Percentiles rank a stretch among this genome's conserved stretches.
These are phyloP conservation scores for Acacia pycnantha DNA, from an alignment of 331 rosid genomes.

Conservation along the genomic window DNA sequence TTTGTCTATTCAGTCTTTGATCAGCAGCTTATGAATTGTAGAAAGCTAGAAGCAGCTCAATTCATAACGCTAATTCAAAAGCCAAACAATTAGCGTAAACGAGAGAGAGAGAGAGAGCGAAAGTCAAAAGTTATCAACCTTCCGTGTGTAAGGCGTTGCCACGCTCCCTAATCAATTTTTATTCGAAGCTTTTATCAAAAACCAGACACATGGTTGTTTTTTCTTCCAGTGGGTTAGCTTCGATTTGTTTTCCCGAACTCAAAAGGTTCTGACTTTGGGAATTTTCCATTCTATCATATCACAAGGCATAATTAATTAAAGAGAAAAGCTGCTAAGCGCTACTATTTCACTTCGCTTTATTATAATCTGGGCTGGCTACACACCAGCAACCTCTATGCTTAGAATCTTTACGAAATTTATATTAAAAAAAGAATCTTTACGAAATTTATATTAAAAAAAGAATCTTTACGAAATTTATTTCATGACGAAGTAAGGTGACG, in stretches of 20 bases:
- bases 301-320: not conserved
- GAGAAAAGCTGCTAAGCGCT: not conserved
- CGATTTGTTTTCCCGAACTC: slow-evolving; percentile 17
- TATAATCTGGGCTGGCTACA: not conserved
- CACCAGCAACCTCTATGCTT: slow-evolving; percentile 10
- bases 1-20: not conserved
- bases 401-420: slow-evolving; percentile 3
- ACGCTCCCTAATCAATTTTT: slow-evolving; percentile 32
- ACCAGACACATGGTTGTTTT: not conserved
- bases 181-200: slow-evolving; percentile 24
- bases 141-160: slow-evolving; percentile 23
- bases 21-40: not conserved
- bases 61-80: slow-evolving; percentile 16
- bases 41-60: not conserved
- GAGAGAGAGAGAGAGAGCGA: not conserved
- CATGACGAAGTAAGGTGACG: not conserved
- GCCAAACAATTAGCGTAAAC: not conserved
- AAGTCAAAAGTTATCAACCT: not conserved
- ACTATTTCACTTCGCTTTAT: slow-evolving; percentile 16
- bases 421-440: too few species aligned
- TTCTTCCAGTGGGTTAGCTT: not conserved
- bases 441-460: too few species aligned
- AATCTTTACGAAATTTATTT: slow-evolving; percentile 4
- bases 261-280: slow-evolving; percentile 6
- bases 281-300: not conserved